phyloP scores from a whole-genome alignment of 441 rosid genomes.

The Erodium moschatum region DNA sequence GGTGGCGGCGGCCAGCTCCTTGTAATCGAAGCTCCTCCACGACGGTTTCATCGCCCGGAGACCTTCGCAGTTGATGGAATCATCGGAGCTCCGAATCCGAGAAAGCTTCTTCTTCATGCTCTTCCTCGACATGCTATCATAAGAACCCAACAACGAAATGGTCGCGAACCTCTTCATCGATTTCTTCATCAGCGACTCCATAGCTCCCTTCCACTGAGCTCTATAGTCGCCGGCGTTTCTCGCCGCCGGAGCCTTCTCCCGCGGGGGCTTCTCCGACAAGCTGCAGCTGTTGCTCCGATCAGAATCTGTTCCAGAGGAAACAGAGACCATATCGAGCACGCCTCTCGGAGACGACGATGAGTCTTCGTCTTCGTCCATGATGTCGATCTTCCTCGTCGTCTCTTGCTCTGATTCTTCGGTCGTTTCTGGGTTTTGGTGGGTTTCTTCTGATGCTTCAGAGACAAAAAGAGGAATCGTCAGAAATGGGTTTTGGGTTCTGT shows the following conservation, averaged over 20 bases:
- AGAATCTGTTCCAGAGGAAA: conserved; percentile 10
- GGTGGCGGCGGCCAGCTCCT: conserved; percentile 13
- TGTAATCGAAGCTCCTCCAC: conserved; percentile 16
- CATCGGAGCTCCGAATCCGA: conserved; percentile 19
- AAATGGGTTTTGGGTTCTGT: not conserved
- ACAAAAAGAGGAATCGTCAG: not conserved
- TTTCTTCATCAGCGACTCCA: conserved; percentile 9
- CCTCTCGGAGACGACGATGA: conserved; percentile 13
- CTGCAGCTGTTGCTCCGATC: conserved; percentile 14
- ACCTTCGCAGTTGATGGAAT: conserved; percentile 11
- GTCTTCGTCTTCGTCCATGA: not conserved
- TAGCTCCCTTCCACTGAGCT: conserved; percentile 9
- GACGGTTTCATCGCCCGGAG: conserved; percentile 5
- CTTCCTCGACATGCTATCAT: not conserved
- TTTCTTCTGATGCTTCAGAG: not conserved
- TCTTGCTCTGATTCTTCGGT: not conserved
- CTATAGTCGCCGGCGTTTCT: not conserved
- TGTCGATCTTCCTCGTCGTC: not conserved
- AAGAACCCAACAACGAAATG: conserved; percentile 5
- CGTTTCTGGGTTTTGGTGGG: conserved; percentile 5
- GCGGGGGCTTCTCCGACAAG: not conserved
- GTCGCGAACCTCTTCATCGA: conserved; percentile 7
- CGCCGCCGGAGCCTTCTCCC: not conserved
- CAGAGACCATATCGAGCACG: conserved; percentile 12
- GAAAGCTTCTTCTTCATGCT: conserved; percentile 12